Evolutionary conservation across 306 rosid genomes (phyloP), one percentile per base, ranked within the genome.

Genomic region (Myrica gale): DNA sequence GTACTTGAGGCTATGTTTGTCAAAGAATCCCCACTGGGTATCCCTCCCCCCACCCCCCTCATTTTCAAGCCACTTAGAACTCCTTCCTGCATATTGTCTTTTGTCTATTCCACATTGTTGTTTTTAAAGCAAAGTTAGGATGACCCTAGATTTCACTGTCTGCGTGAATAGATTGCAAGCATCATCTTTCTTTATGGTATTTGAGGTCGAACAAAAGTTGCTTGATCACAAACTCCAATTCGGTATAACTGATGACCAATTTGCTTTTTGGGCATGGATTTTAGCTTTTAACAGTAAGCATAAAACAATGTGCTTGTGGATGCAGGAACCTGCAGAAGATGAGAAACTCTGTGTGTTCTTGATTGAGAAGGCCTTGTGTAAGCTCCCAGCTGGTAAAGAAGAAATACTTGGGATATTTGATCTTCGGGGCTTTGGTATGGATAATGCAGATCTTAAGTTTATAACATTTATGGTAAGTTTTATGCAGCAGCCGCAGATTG

Each of bases 341-440:
- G 91, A 89, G 87, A 95, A 77, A 89, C 84, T 95, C 43, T 90
- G 99, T 72, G 93, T 85, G 78, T 88, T 80, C 82, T 63, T 89
- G 67, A 80, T 95, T 83, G 99, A 95, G 85, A 85, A 90, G 88
- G 97, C 97, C 73, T 78, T 92, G 74, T 79, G 87, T 76, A 86
- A 83, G 76, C 88, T 92, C 79, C 97, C 97, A 47, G 41, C 82
- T 53, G 99, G 97, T 79, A 72, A 81, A 61, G 92, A 89, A 71
- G 91, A 90, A 60, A 83, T 92, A 48, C 90, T 92, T 51, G 97
- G 86, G 72, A 89, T 92, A 75, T 11, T 95, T 76, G 93, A 95
- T 83, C 99, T 92, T 55, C 90, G 92, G 75, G 97, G 91, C 66
- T 95, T 88, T 56, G 80, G 97, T 11, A 73, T 83, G 61, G 84